phyloP scores from a whole-genome alignment of 371 early-diverging fungal genomes.

The Mortierella sp. region DNA sequence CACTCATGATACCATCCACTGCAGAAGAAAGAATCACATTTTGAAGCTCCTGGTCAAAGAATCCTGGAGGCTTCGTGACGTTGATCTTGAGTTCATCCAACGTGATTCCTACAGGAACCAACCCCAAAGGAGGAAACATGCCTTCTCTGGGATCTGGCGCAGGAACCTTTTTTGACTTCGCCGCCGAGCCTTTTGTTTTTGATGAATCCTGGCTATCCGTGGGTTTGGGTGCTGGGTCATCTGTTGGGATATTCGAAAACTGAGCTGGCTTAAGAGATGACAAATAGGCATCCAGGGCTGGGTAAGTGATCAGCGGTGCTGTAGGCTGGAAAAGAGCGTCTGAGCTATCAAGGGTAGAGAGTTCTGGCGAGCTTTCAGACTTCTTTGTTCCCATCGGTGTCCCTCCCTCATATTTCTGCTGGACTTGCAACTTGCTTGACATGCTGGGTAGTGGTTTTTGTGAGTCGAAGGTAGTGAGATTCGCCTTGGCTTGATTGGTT shows the following conservation, averaged over 20 bases:
- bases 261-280: conserved; percentile 35
- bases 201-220: not conserved
- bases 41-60: conserved; percentile 55
- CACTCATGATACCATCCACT: conserved; percentile 54
- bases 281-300: conserved; percentile 47
- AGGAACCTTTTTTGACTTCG: conserved; percentile 22
- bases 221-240: not conserved
- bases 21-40: conserved; percentile 47
- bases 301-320: conserved; percentile 41
- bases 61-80: conserved; percentile 43
- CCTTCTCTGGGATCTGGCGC: conserved; percentile 34
- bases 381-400: conserved; percentile 45
- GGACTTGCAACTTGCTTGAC: conserved; percentile 4
- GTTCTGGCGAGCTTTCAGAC: conserved; percentile 28
- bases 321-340: conserved; percentile 45
- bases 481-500: not conserved
- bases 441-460: not conserved
- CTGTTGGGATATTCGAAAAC: conserved; percentile 17
- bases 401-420: conserved; percentile 28
- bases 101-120: conserved; percentile 42
- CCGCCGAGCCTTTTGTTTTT: not conserved
- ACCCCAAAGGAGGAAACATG: conserved; percentile 56
- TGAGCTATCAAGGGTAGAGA: conserved; percentile 30
- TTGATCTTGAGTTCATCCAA: conserved; percentile 56
- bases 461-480: not conserved